A percentile compares a stretch with the other conserved stretches of the same genome.
Evolutionary conservation across 176 grass and related monocot species (phyloP).

Genomic region (Tillandsia fasciculata): DNA sequence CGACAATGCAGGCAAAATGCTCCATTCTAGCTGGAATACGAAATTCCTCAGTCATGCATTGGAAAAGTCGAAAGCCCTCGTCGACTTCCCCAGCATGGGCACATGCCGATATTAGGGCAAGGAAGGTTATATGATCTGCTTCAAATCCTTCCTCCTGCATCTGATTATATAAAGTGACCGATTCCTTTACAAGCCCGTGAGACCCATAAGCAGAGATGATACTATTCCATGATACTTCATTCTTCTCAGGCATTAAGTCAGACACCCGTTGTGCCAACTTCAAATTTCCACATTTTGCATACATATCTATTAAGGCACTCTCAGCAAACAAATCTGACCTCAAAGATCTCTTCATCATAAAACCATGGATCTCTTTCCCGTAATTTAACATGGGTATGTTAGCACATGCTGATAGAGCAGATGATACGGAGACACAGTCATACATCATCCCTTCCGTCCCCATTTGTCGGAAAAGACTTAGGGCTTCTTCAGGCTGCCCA

Average conservation of each 20-base stretch:
- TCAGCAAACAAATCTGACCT: constrained; percentile 53
- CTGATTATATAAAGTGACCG: constrained; percentile 35
- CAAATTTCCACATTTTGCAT: constrained; percentile 65
- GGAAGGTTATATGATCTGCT: constrained; percentile 73
- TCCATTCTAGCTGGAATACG: constrained; percentile 57
- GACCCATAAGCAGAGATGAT: constrained; percentile 78
- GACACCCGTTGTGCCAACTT: constrained; percentile 54
- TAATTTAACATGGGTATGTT: constrained; percentile 62
- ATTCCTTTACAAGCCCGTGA: constrained; percentile 63
- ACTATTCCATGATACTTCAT: constrained; percentile 86
- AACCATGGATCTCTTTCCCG: constrained; percentile 81
- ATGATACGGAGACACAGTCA: constrained; percentile 63
- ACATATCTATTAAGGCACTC: constrained; percentile 87
- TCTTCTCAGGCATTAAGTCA: constrained; percentile 59
- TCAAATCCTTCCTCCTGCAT: constrained; percentile 66
- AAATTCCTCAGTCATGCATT: constrained; percentile 44
- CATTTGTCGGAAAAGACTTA: constrained; percentile 66
- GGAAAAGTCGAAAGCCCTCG: constrained; percentile 55
- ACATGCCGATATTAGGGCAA: constrained; percentile 78
- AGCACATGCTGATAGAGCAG: constrained; percentile 61
- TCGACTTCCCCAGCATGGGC: constrained; percentile 61
- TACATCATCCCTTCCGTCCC: constrained; percentile 46
- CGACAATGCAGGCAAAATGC: constrained; percentile 74
- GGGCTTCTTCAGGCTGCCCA: constrained; percentile 57
- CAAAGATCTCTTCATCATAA: constrained; percentile 48